Conservation (phyloP, 768 basidiomycete species). For the Filobasidium wieringae region DNA sequence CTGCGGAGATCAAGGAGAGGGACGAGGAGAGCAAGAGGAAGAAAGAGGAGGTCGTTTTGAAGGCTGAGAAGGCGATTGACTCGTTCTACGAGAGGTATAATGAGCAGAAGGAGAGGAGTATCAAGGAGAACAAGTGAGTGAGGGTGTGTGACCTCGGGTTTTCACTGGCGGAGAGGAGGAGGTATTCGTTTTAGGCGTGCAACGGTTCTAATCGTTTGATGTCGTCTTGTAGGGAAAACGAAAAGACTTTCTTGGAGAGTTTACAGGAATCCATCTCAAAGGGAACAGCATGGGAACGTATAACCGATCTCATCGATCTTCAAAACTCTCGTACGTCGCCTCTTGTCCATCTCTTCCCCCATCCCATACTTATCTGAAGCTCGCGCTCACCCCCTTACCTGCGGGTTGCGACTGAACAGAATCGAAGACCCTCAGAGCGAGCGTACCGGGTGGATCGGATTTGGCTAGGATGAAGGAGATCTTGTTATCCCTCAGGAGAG, state of each 20-base stretch:
- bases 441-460: constrained; percentile 78
- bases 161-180: neutral
- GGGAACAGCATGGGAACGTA: constrained; percentile 94
- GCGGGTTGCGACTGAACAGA: constrained; percentile 35
- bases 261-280: constrained; percentile 63
- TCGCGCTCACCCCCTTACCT: neutral
- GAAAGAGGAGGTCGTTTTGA: constrained; percentile 68
- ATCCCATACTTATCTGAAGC: neutral
- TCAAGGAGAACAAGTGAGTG: constrained; percentile 87
- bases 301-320: constrained; percentile 70
- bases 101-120: constrained; percentile 74
- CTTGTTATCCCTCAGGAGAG: constrained; percentile 70
- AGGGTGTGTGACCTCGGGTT: neutral
- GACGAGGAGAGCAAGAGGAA: constrained; percentile 67
- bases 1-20: constrained; percentile 65
- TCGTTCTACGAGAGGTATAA: constrained; percentile 47
- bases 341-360: neutral
- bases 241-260: constrained; percentile 63
- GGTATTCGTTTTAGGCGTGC: neutral
- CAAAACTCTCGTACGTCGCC: constrained; percentile 61
- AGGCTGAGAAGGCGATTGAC: constrained; percentile 47
- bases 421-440: constrained; percentile 84
- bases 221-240: constrained; percentile 55
- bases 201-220: neutral
- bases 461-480: constrained; percentile 85